Base-by-base conservation (phyloP, 2,329 filamentous ascomycete genomes). In the Simplicillium aogashimaense region DNA sequence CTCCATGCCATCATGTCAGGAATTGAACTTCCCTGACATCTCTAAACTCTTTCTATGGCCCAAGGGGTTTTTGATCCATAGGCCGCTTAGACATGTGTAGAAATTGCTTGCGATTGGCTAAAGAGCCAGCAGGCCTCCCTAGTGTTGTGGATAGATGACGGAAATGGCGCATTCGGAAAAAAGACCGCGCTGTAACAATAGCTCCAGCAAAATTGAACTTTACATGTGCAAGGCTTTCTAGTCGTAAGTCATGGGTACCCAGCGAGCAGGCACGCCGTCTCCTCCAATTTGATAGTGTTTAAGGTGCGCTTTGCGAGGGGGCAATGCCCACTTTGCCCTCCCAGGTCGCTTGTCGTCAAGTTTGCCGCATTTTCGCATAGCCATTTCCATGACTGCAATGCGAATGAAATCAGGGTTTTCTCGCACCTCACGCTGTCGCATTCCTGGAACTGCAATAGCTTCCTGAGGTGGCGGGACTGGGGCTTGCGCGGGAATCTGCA, bases 331-430 rank as follows among this genome's bases (percentile, higher is more conserved):
- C 36, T 76, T 71, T n/a, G 79, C 79, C 37, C 78, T 71, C 20
- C 79, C 79, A n/a, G 78, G 76, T 41, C 72, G 72, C 47, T 77
- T 72, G 50, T 79, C 75, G 49, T 81, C 77, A 38, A 83, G 64
- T 56, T 83, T 83, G 48, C 79, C 79, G 34, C 65, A 66, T 51
- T 72, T 75, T 41, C 79, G 74, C 79, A 83, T 83, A 11, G 78
- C 73, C 73, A 83, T 82, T 53, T 83, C 79, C 70, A 83, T 76
- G 38, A 83, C 79, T 29, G 79, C 79, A 40, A 83, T 74, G 49
- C 79, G 74, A 52, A 83, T 82, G 52, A 83, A 83, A 51, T 83
- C 78, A 32, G 78, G 71, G 49, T 83, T 83, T 56, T 83, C 79
- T 25, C 79, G 74, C 66, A 81, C 74, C 55, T 83, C 79, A 36